phyloP scores from a whole-genome alignment of 805 yeast species.

The Lipomyces yamanashiensis region DNA sequence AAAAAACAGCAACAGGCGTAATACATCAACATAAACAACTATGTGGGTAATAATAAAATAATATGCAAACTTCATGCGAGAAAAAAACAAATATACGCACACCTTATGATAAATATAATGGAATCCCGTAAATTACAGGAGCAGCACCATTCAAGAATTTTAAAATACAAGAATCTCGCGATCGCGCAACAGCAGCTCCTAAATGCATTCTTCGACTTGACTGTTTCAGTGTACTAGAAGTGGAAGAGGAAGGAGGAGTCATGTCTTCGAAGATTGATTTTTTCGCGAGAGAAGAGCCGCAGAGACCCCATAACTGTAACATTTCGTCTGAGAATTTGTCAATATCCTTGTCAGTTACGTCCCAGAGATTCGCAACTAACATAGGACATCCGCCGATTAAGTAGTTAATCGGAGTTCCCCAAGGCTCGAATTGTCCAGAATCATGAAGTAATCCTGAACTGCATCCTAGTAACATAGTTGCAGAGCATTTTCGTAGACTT shows the following conservation, averaged over 20 bases:
- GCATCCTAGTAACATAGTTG: conserved; percentile 77
- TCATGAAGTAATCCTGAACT: conserved; percentile 74
- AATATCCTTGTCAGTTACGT: conserved; percentile 94
- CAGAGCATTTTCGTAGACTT: conserved; percentile 46
- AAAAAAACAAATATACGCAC: not conserved
- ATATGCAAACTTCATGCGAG: not conserved
- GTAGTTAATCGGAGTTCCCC: conserved; percentile 78
- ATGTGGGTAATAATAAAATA: no score
- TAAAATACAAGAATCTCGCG: conserved; percentile 72
- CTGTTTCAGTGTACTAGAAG: not conserved
- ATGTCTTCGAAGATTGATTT: no score
- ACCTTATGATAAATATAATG: conserved; percentile 45
- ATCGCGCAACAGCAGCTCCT: conserved; percentile 60
- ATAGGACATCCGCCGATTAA: conserved; percentile 80
- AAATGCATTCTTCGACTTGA: conserved; percentile 44
- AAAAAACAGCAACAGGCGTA: no score
- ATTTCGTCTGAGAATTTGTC: conserved; percentile 72
- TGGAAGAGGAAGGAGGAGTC: no score
- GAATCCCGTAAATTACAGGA: conserved; percentile 88
- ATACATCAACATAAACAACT: no score
- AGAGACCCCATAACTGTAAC: conserved; percentile 69
- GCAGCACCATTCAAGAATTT: conserved; percentile 88
- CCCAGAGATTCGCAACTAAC: conserved; percentile 90
- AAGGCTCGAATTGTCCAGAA: conserved; percentile 65
- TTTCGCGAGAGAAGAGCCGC: conserved; percentile 34